phyloP scores from a whole-genome alignment of 176 grass and related monocot species.

The Echinochloa phyllopogon region DNA sequence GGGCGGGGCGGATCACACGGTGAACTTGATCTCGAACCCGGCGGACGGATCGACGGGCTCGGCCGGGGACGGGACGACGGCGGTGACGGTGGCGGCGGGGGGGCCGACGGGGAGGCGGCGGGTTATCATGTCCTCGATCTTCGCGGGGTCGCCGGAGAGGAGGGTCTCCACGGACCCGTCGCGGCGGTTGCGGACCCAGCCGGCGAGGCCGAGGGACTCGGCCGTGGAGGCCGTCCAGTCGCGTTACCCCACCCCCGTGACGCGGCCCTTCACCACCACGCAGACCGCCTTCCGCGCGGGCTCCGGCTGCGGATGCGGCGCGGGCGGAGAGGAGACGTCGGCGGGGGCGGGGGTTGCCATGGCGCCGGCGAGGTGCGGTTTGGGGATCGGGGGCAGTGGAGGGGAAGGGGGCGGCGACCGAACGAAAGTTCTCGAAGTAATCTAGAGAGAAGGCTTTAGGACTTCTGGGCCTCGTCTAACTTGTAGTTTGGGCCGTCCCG shows the following conservation, averaged over 20 bases:
- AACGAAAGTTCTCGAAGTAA: not conserved
- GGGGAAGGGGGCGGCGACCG: not conserved
- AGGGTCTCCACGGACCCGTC: conserved; percentile 85
- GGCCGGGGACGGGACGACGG: conserved; percentile 61
- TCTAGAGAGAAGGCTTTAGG: not conserved
- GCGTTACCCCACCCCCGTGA: conserved; percentile 81
- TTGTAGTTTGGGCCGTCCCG: not conserved
- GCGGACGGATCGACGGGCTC: conserved; percentile 44
- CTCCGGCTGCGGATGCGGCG: conserved; percentile 12
- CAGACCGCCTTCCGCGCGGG: conserved; percentile 50
- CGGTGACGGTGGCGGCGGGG: conserved; percentile 60
- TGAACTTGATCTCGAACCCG: conserved; percentile 73
- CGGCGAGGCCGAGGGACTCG: conserved; percentile 66
- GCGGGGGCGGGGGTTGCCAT: conserved; percentile 43
- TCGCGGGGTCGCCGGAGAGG: conserved; percentile 63
- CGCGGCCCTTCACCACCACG: conserved; percentile 76
- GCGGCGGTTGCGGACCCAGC: conserved; percentile 84
- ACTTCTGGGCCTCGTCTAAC: not conserved
- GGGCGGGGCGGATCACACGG: conserved; percentile 39
- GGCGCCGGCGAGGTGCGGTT: not conserved
- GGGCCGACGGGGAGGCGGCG: conserved; percentile 47
- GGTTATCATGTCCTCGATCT: conserved; percentile 75
- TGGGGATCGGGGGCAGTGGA: not conserved
- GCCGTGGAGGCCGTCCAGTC: conserved; percentile 81
- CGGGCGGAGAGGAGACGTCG: conserved; percentile 29